Evolutionary conservation across 768 basidiomycete genomes (phyloP).

Genomic region (Tulasnella sp.): DNA sequence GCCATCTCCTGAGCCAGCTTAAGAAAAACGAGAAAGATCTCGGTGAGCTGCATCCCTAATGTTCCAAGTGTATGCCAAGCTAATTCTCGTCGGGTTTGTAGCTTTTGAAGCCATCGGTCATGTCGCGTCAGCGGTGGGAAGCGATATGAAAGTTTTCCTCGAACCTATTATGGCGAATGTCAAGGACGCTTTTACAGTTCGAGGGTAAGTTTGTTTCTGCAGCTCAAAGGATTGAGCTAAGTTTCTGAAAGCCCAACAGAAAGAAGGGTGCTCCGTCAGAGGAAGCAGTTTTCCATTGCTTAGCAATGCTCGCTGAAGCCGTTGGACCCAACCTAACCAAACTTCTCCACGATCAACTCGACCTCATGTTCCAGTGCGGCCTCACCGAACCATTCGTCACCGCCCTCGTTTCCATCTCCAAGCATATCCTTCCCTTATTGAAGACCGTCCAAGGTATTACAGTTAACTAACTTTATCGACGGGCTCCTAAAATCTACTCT

Average conservation of each 20-base stretch:
- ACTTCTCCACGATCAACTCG: constrained; percentile 92
- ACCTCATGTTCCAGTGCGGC: constrained; percentile 94
- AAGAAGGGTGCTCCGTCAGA: constrained; percentile 91
- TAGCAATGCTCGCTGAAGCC: constrained; percentile 92
- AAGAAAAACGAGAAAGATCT: constrained; percentile 90
- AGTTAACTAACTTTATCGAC: not conserved
- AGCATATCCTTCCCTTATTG: constrained; percentile 85
- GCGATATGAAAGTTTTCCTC: constrained; percentile 95
- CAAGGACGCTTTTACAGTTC: constrained; percentile 81
- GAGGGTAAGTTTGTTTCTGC: constrained; percentile 62
- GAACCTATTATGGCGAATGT: constrained; percentile 89
- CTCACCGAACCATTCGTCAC: constrained; percentile 85
- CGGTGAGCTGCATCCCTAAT: constrained; percentile 54
- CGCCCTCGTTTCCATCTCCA: constrained; percentile 81
- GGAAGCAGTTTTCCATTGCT: constrained; percentile 95
- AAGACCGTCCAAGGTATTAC: constrained; percentile 84
- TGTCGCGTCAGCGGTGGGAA: constrained; percentile 85
- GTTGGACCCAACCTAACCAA: constrained; percentile 97
- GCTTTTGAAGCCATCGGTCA: constrained; percentile 97
- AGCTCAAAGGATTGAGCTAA: not conserved
- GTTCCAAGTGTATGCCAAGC: constrained; percentile 32
- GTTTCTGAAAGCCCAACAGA: constrained; percentile 36
- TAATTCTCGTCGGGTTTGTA: constrained; percentile 41
- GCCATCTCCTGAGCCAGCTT: constrained; percentile 81
- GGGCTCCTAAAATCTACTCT: not conserved